phyloP scores from a whole-genome alignment of 169 alveolate species.

The Eimeria necatrix region DNA sequence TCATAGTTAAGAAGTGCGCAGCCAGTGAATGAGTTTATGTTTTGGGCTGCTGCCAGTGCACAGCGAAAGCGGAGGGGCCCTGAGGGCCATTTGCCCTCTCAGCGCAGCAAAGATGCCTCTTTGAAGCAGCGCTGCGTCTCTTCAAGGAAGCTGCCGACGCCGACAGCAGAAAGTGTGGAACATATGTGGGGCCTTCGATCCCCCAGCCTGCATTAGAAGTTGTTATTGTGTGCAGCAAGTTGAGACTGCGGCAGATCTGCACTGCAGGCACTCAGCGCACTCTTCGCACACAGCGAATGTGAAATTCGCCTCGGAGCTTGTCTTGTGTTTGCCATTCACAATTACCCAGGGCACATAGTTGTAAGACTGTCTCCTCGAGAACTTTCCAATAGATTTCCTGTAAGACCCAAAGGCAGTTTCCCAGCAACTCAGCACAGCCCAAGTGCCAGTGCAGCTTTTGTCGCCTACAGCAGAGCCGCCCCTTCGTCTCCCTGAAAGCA shows the following conservation, averaged over 20 bases:
- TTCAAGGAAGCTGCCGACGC: slow-evolving; percentile 38
- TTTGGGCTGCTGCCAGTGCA: no score
- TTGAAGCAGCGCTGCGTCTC: slow-evolving; percentile 36
- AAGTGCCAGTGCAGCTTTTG: not conserved
- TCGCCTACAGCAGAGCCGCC: slow-evolving; percentile 11
- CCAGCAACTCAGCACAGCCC: not conserved
- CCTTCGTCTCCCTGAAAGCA: slow-evolving; percentile 68
- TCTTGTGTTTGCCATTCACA: slow-evolving; percentile 23
- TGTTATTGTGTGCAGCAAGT: not conserved
- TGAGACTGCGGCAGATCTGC: not conserved
- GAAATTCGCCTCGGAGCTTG: slow-evolving; percentile 52
- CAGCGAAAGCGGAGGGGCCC: no score
- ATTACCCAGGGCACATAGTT: slow-evolving; percentile 53
- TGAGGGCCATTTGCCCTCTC: not conserved
- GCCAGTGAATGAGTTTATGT: no score
- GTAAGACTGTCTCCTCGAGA: not conserved
- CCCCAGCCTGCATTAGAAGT: slow-evolving; percentile 18
- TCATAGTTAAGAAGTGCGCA: no score
- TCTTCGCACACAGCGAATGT: slow-evolving; percentile 36
- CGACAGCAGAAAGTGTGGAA: slow-evolving; percentile 41
- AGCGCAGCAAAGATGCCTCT: not conserved
- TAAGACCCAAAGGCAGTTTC: not conserved
- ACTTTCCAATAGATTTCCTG: slow-evolving; percentile 49
- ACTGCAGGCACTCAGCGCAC: slow-evolving; percentile 2
- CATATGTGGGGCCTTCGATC: slow-evolving; percentile 29